A percentile compares a stretch with the other conserved stretches of the same genome.
These are phyloP conservation scores for Yamadazyma aaseri DNA, from an alignment of 1,139 yeast genomes.

Conservation along the genomic window DNA sequence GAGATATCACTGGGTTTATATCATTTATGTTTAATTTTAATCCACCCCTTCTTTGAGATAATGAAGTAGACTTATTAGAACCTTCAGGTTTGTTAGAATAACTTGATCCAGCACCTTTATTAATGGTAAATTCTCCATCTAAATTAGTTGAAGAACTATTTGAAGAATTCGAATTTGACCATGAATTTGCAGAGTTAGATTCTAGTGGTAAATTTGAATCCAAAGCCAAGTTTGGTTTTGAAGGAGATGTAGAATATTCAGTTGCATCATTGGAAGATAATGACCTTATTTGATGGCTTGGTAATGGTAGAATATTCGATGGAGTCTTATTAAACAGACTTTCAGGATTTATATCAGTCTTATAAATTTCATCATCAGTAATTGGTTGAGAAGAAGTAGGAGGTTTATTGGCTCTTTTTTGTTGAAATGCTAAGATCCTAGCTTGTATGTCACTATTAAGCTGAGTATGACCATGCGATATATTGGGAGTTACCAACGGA, in stretches of 20 bases:
- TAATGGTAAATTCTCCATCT: background rate
- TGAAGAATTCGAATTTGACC: conserved; percentile 7
- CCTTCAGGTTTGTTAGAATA: conserved; percentile 1
- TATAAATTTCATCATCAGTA: conserved; percentile 8
- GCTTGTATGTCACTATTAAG: conserved; percentile 72
- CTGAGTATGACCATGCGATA: conserved; percentile 22
- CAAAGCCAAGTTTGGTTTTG: conserved; percentile 1
- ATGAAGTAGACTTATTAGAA: conserved; percentile 44
- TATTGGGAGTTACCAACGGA: conserved; percentile 10
- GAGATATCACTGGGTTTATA: conserved; percentile 15
- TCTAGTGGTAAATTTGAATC: background rate
- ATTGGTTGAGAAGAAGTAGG: background rate
- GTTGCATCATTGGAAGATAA: conserved; percentile 17
- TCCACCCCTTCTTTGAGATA: conserved; percentile 63
- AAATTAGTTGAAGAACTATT: conserved; percentile 5
- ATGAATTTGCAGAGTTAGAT: background rate
- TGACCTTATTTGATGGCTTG: conserved; percentile 15
- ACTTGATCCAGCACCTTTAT: background rate
- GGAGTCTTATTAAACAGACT: conserved; percentile 8
- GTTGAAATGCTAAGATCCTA: conserved; percentile 71
- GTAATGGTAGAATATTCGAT: conserved; percentile 16
- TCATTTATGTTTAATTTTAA: conserved; percentile 47
- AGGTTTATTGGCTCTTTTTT: conserved; percentile 46
- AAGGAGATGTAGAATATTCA: background rate
- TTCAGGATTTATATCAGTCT: conserved; percentile 7